phyloP scores from a whole-genome alignment of 495 filamentous ascomycete species.

The Trichocladium uniseriatum region DNA sequence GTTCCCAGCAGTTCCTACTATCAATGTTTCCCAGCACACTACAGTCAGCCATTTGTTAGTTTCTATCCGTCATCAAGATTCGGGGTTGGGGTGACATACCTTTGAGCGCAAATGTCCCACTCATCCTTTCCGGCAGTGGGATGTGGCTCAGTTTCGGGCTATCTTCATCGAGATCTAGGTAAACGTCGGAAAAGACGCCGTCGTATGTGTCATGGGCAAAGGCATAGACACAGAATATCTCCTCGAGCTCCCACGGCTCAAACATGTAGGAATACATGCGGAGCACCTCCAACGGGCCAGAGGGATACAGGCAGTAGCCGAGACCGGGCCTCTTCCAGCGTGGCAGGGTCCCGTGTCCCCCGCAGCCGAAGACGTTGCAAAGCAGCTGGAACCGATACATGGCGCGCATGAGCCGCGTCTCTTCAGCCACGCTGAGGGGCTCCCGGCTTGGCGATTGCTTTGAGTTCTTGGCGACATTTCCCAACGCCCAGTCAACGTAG shows the following conservation, averaged over 20 bases:
- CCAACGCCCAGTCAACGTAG: neutral
- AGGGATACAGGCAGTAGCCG: neutral
- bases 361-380: neutral
- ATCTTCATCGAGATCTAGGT: too few relatives aligned
- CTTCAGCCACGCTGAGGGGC: neutral
- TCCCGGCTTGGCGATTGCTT: neutral
- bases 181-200: neutral
- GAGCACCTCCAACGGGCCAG: too few relatives aligned
- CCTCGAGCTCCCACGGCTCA: conserved; percentile 1
- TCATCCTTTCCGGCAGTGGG: too few relatives aligned
- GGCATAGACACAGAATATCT: neutral
- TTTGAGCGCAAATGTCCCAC: too few relatives aligned
- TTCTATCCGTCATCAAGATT: too few relatives aligned
- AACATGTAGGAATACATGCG: too few relatives aligned
- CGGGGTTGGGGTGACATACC: too few relatives aligned
- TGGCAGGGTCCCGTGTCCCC: neutral
- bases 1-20: too few relatives aligned
- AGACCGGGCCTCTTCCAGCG: neutral
- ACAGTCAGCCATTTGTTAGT: too few relatives aligned
- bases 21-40: too few relatives aligned
- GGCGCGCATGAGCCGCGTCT: neutral
- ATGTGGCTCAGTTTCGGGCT: too few relatives aligned
- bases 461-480: neutral
- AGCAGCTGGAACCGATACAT: conserved; percentile 4
- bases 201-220: neutral